Evolutionary conservation across 345 rosid species (phyloP).

Genomic region (Mallotus nudiflorus): DNA sequence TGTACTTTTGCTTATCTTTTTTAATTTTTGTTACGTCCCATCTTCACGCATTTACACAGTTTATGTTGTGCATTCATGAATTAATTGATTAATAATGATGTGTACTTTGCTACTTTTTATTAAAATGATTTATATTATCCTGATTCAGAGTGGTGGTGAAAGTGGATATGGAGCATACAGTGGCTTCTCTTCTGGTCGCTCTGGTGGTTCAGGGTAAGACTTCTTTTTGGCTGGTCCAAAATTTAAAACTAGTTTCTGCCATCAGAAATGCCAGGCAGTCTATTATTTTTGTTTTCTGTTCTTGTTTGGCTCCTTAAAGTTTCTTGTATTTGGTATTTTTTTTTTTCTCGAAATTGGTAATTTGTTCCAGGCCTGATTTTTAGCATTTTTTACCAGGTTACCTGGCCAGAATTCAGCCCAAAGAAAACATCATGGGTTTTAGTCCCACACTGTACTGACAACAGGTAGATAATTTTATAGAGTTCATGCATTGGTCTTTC

Average conservation of each 20-base stretch:
- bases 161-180: constrained; percentile 41
- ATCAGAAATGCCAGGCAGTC: background rate
- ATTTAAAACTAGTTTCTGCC: background rate
- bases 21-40: background rate
- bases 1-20: background rate
- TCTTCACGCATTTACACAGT: background rate
- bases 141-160: constrained; percentile 35
- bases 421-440: constrained; percentile 47
- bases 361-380: constrained; percentile 13
- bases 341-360: background rate
- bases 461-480: constrained; percentile 19
- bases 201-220: constrained; percentile 37
- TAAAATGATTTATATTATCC: background rate
- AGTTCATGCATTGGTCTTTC: background rate
- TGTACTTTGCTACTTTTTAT: background rate
- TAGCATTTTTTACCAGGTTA: constrained; percentile 25
- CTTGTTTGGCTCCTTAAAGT: background rate
- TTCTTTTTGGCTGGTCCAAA: background rate
- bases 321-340: background rate
- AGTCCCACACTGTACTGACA: constrained; percentile 19
- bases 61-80: background rate
- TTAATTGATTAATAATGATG: background rate
- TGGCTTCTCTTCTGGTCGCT: constrained; percentile 36
- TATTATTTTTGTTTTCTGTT: background rate
- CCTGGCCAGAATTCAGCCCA: constrained; percentile 24